Percentiles rank a stretch among this genome's conserved stretches.
phyloP scores from a whole-genome alignment of 192 early-diverging fungal species.

The Mortierella antarctica region DNA sequence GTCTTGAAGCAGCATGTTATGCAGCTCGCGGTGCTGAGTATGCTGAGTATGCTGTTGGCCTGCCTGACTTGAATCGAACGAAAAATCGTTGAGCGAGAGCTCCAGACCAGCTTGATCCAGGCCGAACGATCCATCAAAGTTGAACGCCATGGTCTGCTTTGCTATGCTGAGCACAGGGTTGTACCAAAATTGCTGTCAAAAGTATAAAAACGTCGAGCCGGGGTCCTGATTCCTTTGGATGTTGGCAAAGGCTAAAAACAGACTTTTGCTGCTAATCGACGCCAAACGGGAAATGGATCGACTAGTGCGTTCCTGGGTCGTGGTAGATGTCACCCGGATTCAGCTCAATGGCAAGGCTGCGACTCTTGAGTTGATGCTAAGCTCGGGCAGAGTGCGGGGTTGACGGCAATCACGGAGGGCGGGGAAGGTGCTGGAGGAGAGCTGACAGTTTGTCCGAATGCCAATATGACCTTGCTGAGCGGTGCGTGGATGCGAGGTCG shows the following conservation, averaged over 20 bases:
- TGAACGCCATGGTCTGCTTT: constrained; percentile 15
- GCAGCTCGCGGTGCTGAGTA: constrained; percentile 24
- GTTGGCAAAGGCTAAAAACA: too few relatives aligned
- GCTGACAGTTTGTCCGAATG: too few relatives aligned
- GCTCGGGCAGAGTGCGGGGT: not conserved
- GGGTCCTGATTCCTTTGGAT: not conserved
- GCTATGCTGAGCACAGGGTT: not conserved
- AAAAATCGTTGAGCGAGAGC: constrained; percentile 34
- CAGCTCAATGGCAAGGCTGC: too few relatives aligned
- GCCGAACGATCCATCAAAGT: constrained; percentile 29
- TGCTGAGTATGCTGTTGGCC: constrained; percentile 13
- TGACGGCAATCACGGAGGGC: not conserved
- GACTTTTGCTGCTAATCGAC: too few relatives aligned
- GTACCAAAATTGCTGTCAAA: not conserved
- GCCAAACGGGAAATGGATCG: too few relatives aligned
- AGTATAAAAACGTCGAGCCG: not conserved
- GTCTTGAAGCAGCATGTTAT: constrained; percentile 28
- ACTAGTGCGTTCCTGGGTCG: too few relatives aligned
- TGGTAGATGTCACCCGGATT: too few relatives aligned
- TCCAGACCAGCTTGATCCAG: constrained; percentile 40
- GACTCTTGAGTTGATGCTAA: too few relatives aligned
- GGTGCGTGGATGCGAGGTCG: too few relatives aligned
- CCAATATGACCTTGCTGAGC: too few relatives aligned
- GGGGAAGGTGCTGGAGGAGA: not conserved
- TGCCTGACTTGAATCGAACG: constrained; percentile 33